Conservation (phyloP, 2,329 filamentous ascomycete genomes). For the Fusarium scirpi region DNA sequence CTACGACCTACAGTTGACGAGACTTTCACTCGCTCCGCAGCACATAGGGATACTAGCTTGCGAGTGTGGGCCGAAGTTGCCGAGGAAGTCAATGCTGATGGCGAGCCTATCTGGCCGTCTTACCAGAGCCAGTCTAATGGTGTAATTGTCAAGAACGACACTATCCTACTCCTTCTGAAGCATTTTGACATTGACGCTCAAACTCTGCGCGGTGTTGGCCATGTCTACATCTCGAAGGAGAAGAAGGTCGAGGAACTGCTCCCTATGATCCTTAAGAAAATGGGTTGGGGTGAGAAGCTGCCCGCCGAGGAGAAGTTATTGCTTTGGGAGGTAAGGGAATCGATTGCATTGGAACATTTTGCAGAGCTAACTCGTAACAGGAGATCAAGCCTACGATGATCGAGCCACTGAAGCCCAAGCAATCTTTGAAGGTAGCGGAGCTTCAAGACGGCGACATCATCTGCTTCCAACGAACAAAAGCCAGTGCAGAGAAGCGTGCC, state of each 20-base stretch:
- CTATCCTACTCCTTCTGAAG: conserved; percentile 90
- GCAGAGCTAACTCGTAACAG: conserved; percentile 49
- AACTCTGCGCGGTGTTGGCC: conserved; percentile 78
- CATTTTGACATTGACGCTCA: conserved; percentile 86
- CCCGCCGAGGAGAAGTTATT: conserved; percentile 69
- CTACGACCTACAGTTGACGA: conserved; percentile 83
- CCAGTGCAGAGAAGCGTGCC: conserved; percentile 46
- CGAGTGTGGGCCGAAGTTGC: conserved; percentile 89
- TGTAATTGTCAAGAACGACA: conserved; percentile 69
- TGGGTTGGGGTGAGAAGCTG: conserved; percentile 86
- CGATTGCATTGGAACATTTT: not conserved
- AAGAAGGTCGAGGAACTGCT: conserved; percentile 90
- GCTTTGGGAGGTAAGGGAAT: conserved; percentile 78
- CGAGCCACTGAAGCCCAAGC: conserved; percentile 90
- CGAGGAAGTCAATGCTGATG: conserved; percentile 73
- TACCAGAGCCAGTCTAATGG: conserved; percentile 69
- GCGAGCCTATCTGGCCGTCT: conserved; percentile 78
- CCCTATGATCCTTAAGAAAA: conserved; percentile 80
- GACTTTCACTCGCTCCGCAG: conserved; percentile 62
- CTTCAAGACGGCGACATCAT: conserved; percentile 98
- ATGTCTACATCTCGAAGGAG: conserved; percentile 88
- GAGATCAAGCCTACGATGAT: conserved; percentile 99
- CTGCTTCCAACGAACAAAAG: conserved; percentile 82
- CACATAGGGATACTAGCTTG: conserved; percentile 77
- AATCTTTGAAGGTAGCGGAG: conserved; percentile 89